Conservation (phyloP, 2,329 filamentous ascomycete genomes). For the Fusarium globosum region DNA sequence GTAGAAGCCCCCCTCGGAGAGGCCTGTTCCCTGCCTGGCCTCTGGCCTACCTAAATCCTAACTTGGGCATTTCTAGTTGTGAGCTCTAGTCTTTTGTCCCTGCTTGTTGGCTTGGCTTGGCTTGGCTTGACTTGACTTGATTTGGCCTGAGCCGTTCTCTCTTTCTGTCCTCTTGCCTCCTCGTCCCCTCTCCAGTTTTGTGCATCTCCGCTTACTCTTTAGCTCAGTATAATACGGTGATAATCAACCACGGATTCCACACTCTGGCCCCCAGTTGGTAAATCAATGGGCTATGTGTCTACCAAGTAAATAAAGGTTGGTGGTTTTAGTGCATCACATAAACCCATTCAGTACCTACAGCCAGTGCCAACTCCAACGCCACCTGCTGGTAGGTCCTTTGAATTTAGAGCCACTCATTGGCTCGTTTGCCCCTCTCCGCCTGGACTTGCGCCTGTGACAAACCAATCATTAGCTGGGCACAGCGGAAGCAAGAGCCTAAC, state of each 20-base stretch:
- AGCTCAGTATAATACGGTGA: not conserved
- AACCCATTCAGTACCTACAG: not conserved
- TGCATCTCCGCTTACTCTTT: not conserved
- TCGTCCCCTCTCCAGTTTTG: not conserved
- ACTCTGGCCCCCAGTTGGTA: not conserved
- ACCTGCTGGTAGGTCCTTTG: conserved; percentile 8
- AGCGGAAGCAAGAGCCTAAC: not conserved
- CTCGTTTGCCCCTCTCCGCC: not conserved
- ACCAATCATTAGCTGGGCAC: conserved; percentile 6
- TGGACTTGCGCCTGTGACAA: not conserved
- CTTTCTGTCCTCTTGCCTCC: not conserved
- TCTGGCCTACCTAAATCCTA: not conserved
- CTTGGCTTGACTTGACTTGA: not conserved
- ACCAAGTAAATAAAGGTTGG: not conserved
- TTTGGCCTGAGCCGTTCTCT: not conserved
- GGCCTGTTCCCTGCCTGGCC: conserved; percentile 23
- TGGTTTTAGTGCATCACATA: not conserved
- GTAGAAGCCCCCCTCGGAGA: not conserved
- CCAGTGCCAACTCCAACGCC: not conserved
- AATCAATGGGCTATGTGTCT: not conserved
- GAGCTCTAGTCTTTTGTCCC: conserved; percentile 18
- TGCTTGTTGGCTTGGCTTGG: not conserved
- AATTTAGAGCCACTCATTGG: conserved; percentile 22
- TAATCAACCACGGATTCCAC: not conserved
- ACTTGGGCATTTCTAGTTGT: not conserved